Evolutionary conservation across 2,329 filamentous ascomycete species (phyloP), one percentile per base, ranked within the genome.

Genomic region (Phialocephala subalpina): DNA sequence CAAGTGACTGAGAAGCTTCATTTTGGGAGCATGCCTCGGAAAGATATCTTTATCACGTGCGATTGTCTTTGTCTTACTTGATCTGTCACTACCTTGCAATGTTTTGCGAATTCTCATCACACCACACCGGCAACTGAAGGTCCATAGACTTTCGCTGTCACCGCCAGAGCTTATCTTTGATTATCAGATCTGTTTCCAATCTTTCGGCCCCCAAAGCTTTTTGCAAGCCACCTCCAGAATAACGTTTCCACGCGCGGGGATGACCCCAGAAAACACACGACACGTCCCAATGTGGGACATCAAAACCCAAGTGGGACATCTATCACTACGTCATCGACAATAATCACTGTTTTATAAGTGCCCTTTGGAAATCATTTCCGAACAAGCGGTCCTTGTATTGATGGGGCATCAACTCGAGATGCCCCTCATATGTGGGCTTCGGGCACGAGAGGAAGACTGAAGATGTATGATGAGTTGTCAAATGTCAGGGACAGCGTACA

Each of bases 141-240:
- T 25, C 20, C 45, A 5, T n/a, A 49, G 7, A 20, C 14, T n/a
- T n/a, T n/a, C n/a, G n/a, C n/a, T 25, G 12, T 49, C 45, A 49
- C 45, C n/a, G 45, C n/a, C 45, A 49, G 22, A 49, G 45, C 45
- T 49, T 49, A 49, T 49, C 20, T 49, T 14, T n/a, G n/a, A n/a
- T 8, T 25, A 49, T 49, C n/a, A 25, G n/a, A 22, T 8, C 45
- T 49, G n/a, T 11, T 49, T 49, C n/a, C 9, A 49, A 49, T 3
- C 6, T 49, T 49, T 9, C 4, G 45, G 6, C 7, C n/a, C 22
- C n/a, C 45, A 11, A 49, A n/a, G n/a, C 16, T 42, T 42, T 42
- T 42, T 25, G n/a, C 11, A 22, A 12, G 20, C 45, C n/a, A 33
- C 29, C 29, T 33, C 29, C 29, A 33, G 29, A 33, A 33, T 25